Percentiles rank a stretch among this genome's conserved stretches.
Conservation (phyloP, 2,329 filamentous ascomycete genomes). For the Metarhizium brunneum region DNA sequence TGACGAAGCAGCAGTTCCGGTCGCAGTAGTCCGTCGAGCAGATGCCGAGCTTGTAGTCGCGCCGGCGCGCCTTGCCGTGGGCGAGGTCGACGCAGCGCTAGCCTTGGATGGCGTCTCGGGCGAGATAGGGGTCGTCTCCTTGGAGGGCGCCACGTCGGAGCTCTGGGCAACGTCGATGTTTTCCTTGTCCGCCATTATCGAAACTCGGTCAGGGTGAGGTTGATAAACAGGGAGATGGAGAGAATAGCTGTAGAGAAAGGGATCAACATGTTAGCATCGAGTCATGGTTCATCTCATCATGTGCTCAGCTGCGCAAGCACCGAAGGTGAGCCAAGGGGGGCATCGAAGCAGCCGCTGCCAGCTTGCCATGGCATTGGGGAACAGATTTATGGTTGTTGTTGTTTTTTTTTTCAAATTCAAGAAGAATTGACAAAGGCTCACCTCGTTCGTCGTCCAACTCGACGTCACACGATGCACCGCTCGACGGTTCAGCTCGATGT, state of each 20-base stretch:
- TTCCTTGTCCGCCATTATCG: slow-evolving; percentile 38
- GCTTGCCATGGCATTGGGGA: no score
- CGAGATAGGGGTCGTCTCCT: slow-evolving; percentile 19
- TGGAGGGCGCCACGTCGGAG: slow-evolving; percentile 26
- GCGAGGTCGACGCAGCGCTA: slow-evolving; percentile 16
- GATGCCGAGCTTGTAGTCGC: slow-evolving; percentile 20
- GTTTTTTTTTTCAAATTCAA: neutral
- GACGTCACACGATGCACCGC: slow-evolving; percentile 2
- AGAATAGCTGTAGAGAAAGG: neutral
- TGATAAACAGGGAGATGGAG: slow-evolving; percentile 1
- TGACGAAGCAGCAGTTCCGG: slow-evolving; percentile 17
- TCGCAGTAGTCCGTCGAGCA: slow-evolving; percentile 22
- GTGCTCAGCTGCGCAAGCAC: neutral
- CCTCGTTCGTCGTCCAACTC: slow-evolving; percentile 1
- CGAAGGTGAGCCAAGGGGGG: no score
- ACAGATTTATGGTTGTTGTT: no score
- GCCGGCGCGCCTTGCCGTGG: slow-evolving; percentile 26
- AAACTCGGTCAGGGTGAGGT: neutral
- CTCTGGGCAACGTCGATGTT: slow-evolving; percentile 34
- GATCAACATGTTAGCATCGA: neutral
- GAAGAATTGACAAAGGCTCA: neutral
- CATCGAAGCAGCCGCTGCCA: no score
- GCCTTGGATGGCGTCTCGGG: slow-evolving; percentile 25
- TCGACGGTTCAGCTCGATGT: slow-evolving; percentile 2
- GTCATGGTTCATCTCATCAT: neutral